Evolutionary conservation across 176 grass and related monocot genomes (phyloP).

Genomic region (Oryza meyeriana): DNA sequence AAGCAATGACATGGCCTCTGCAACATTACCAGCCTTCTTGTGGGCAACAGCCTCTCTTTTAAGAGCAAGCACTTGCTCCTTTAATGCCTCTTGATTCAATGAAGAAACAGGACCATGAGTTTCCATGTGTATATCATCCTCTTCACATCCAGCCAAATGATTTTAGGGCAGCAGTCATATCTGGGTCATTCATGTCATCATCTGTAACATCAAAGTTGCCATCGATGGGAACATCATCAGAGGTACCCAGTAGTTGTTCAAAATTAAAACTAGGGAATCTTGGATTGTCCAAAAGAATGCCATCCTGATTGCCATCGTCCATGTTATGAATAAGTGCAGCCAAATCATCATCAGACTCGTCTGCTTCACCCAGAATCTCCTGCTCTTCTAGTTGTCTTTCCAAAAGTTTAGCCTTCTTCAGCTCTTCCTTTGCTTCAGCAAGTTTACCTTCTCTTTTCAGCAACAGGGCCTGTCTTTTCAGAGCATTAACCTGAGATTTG

Average conservation of each 20-base stretch:
- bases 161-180: constrained; percentile 72
- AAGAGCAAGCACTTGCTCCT: constrained; percentile 61
- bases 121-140: constrained; percentile 49
- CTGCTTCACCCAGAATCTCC: constrained; percentile 81
- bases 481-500: constrained; percentile 82
- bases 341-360: constrained; percentile 89
- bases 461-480: constrained; percentile 81
- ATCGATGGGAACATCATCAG: constrained; percentile 55
- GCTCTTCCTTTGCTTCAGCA: constrained; percentile 92
- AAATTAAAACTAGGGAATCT: constrained; percentile 38
- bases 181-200: constrained; percentile 83
- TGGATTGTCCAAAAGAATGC: constrained; percentile 47
- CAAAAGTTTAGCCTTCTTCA: constrained; percentile 96
- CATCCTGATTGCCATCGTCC: constrained; percentile 64
- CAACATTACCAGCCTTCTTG: constrained; percentile 64
- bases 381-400: constrained; percentile 91
- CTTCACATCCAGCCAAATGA: constrained; percentile 89
- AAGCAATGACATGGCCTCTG: constrained; percentile 79
- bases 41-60: constrained; percentile 86
- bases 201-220: constrained; percentile 81
- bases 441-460: constrained; percentile 87
- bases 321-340: constrained; percentile 66
- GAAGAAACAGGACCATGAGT: constrained; percentile 25
- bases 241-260: constrained; percentile 44
- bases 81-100: constrained; percentile 43